Conservation (phyloP, 495 filamentous ascomycete species). For the Talaromyces borbonicus region DNA sequence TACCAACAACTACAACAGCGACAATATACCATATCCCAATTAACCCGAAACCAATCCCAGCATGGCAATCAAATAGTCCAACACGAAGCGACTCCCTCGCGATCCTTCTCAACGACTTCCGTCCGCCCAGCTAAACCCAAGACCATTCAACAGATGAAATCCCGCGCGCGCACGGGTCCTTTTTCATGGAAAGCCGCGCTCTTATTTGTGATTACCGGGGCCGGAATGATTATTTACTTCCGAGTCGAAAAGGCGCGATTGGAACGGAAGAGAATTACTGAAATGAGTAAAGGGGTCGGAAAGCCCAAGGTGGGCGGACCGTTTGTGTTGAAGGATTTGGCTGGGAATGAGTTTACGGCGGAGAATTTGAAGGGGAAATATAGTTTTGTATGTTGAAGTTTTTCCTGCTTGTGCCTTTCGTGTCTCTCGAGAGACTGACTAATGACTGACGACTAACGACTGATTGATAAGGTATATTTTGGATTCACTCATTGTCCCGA, state of each 20-base stretch:
- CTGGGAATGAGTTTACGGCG: slow-evolving; percentile 65
- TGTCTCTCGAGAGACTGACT: not conserved
- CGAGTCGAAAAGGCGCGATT: slow-evolving; percentile 80
- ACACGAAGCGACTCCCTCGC: slow-evolving; percentile 2
- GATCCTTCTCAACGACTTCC: slow-evolving; percentile 25
- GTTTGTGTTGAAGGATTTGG: slow-evolving; percentile 72
- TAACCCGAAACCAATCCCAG: slow-evolving; percentile 11
- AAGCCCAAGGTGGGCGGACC: slow-evolving; percentile 85
- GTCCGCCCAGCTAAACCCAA: slow-evolving; percentile 14
- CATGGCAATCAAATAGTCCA: slow-evolving; percentile 10
- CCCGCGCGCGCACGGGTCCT: slow-evolving; percentile 43
- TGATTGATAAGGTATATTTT: slow-evolving; percentile 66
- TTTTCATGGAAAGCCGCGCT: slow-evolving; percentile 86
- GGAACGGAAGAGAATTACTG: slow-evolving; percentile 74
- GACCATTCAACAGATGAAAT: slow-evolving; percentile 36
- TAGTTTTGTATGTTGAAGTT: slow-evolving; percentile 45
- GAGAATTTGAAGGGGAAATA: slow-evolving; percentile 80
- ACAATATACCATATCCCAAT: not conserved
- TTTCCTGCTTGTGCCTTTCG: not conserved
- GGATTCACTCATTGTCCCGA: slow-evolving; percentile 98
- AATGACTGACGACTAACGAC: not conserved
- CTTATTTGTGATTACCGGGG: slow-evolving; percentile 72
- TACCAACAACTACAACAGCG: too few relatives aligned
- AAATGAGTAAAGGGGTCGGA: slow-evolving; percentile 86
- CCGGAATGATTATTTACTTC: slow-evolving; percentile 78